Evolutionary conservation across 805 yeast species (phyloP).

Genomic region (Candida boleticola): DNA sequence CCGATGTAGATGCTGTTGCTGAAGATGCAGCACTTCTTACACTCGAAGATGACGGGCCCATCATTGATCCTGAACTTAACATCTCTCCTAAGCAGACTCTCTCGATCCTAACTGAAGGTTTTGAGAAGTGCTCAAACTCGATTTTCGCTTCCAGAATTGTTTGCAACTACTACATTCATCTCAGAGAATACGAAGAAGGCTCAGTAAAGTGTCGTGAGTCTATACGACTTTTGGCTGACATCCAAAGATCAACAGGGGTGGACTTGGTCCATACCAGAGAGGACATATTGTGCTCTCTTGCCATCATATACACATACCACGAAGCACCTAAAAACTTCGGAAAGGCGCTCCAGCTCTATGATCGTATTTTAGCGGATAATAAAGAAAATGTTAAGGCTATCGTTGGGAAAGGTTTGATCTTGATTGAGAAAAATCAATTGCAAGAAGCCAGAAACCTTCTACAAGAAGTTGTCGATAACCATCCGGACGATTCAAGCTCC

Average conservation of each 20-base stretch:
- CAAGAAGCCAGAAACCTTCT: conserved; percentile 55
- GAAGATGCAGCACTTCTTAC: conserved; percentile 5
- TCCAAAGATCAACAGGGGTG: conserved; percentile 46
- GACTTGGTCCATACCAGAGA: conserved; percentile 50
- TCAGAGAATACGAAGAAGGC: conserved; percentile 63
- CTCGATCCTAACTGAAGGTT: conserved; percentile 51
- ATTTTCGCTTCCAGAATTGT: conserved; percentile 66
- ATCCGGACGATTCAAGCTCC: conserved; percentile 44
- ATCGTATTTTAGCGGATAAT: conserved; percentile 47
- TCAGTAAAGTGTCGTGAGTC: conserved; percentile 60
- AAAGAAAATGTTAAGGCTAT: conserved; percentile 57
- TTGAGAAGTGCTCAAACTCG: conserved; percentile 36
- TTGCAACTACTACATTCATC: conserved; percentile 55
- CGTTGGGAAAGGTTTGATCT: conserved; percentile 79
- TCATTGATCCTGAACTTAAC: conserved; percentile 3
- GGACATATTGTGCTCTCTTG: conserved; percentile 64
- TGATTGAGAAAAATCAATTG: conserved; percentile 61
- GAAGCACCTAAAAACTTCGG: conserved; percentile 89
- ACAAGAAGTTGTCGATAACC: conserved; percentile 43
- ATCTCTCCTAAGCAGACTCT: conserved; percentile 51
- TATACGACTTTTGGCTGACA: conserved; percentile 50
- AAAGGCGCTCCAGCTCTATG: conserved; percentile 71
- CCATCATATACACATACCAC: conserved; percentile 73
- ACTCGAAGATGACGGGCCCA: conserved; percentile 12
- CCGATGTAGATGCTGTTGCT: neutral